Evolutionary conservation across 1,139 yeast genomes (phyloP).

Genomic region (Meyerozyma carpophila): DNA sequence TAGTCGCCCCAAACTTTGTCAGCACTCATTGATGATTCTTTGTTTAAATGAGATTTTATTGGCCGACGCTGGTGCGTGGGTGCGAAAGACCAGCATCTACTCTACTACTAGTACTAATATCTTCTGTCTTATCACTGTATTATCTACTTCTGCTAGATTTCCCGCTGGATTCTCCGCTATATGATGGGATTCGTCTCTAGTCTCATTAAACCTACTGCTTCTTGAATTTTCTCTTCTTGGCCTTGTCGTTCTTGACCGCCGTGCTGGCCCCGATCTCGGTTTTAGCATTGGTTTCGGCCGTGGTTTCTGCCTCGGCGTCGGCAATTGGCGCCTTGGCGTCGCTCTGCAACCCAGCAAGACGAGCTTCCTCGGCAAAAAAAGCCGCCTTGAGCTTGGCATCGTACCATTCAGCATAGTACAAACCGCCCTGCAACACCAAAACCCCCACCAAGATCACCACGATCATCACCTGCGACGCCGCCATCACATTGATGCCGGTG

Average conservation of each 20-base stretch:
- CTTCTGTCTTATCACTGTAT: no score
- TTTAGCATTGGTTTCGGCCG: background rate
- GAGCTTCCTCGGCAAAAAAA: constrained; percentile 43
- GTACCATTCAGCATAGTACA: constrained; percentile 84
- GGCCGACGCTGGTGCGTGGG: background rate
- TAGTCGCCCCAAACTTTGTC: constrained; percentile 47
- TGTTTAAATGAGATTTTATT: constrained; percentile 1
- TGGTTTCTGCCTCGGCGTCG: constrained; percentile 5
- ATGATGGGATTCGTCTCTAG: no score
- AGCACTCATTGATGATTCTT: constrained; percentile 6
- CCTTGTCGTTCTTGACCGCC: background rate
- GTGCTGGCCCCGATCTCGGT: constrained; percentile 1
- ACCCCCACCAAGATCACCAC: constrained; percentile 72
- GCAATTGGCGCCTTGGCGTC: constrained; percentile 6
- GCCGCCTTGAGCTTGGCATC: constrained; percentile 51
- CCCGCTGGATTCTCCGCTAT: no score
- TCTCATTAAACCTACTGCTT: background rate
- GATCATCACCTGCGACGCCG: constrained; percentile 80
- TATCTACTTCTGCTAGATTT: no score
- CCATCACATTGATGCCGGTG: constrained; percentile 87
- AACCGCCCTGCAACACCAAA: constrained; percentile 76
- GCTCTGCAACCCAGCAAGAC: constrained; percentile 14
- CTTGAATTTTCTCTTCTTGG: constrained; percentile 1
- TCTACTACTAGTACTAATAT: background rate
- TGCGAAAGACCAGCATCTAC: background rate